These are phyloP conservation scores for Colletotrichum acutatum DNA, from an alignment of 2,329 filamentous ascomycete species.

Conservation along the genomic window DNA sequence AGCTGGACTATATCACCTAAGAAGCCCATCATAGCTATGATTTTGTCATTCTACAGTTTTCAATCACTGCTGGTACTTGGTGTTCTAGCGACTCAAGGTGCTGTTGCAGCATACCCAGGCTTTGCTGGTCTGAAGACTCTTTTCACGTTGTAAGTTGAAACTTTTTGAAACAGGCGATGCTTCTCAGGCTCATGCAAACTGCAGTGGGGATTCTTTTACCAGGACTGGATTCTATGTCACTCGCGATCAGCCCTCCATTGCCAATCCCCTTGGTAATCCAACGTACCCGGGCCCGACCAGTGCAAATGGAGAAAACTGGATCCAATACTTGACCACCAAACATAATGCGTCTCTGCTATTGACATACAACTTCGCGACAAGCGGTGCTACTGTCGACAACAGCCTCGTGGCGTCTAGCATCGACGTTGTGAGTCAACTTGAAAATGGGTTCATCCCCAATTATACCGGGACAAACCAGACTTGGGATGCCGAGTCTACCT, in stretches of 20 bases:
- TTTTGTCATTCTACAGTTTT: background rate
- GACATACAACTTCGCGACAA: background rate
- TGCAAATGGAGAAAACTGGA: slow-evolving; percentile 65
- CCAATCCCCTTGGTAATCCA: slow-evolving; percentile 55
- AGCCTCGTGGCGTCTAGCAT: slow-evolving; percentile 60
- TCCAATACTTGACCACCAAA: slow-evolving; percentile 58
- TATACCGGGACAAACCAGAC: slow-evolving; percentile 23
- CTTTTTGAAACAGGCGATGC: rapidly evolving
- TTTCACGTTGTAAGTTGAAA: background rate
- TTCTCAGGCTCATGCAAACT: slow-evolving; percentile 49
- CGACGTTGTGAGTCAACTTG: slow-evolving; percentile 61
- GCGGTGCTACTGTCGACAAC: slow-evolving; percentile 35
- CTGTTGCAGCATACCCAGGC: background rate
- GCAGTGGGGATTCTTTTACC: slow-evolving; percentile 59
- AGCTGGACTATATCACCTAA: no score
- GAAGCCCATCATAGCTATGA: background rate
- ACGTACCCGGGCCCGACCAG: slow-evolving; percentile 54
- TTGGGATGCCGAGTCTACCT: slow-evolving; percentile 52
- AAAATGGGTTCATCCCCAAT: slow-evolving; percentile 50
- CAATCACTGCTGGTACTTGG: background rate
- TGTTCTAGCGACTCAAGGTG: background rate
- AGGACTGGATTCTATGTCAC: slow-evolving; percentile 53
- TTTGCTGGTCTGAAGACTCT: background rate
- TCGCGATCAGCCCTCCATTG: slow-evolving; percentile 40
- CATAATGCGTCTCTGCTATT: background rate